A percentile compares a stretch with the other conserved stretches of the same genome.
Evolutionary conservation across 805 yeast genomes (phyloP).

Genomic region (Ogataea wickerhamii): DNA sequence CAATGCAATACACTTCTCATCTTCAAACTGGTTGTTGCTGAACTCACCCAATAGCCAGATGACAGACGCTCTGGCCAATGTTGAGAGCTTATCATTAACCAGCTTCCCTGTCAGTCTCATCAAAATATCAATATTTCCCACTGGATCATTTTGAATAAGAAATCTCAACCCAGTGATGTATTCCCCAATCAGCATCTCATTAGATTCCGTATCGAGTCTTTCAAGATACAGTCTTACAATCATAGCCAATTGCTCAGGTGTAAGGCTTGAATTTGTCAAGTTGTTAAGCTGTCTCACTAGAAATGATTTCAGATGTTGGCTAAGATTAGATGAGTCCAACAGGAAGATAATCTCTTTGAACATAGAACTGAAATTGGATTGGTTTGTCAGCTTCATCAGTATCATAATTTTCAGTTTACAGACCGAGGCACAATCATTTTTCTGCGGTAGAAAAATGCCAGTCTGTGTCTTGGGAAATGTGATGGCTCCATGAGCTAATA

Average conservation of each 20-base stretch:
- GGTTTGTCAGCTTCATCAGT: conserved; percentile 54
- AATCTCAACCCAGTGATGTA: conserved; percentile 69
- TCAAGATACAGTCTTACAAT: conserved; percentile 62
- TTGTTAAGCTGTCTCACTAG: conserved; percentile 55
- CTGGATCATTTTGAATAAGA: conserved; percentile 61
- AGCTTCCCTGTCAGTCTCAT: conserved; percentile 41
- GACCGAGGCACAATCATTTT: conserved; percentile 48
- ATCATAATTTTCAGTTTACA: conserved; percentile 53
- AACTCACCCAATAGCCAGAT: conserved; percentile 92
- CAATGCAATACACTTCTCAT: conserved; percentile 13
- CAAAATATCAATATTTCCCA: conserved; percentile 51
- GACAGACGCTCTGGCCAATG: conserved; percentile 70
- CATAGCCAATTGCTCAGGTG: conserved; percentile 46
- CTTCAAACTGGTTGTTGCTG: conserved; percentile 28
- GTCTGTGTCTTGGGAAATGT: conserved; percentile 33
- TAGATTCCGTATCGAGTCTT: conserved; percentile 31
- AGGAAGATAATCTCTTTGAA: conserved; percentile 63
- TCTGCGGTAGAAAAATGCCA: conserved; percentile 51
- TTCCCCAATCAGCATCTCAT: conserved; percentile 49
- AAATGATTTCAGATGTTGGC: conserved; percentile 32
- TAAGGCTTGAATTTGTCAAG: conserved; percentile 20
- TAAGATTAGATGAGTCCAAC: conserved; percentile 29
- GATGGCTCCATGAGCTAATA: conserved; percentile 34
- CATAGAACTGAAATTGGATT: conserved; percentile 47
- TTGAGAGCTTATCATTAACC: conserved; percentile 16